These are phyloP conservation scores for Nemania serpens DNA, from an alignment of 2,329 filamentous ascomycete species.

Conservation along the genomic window DNA sequence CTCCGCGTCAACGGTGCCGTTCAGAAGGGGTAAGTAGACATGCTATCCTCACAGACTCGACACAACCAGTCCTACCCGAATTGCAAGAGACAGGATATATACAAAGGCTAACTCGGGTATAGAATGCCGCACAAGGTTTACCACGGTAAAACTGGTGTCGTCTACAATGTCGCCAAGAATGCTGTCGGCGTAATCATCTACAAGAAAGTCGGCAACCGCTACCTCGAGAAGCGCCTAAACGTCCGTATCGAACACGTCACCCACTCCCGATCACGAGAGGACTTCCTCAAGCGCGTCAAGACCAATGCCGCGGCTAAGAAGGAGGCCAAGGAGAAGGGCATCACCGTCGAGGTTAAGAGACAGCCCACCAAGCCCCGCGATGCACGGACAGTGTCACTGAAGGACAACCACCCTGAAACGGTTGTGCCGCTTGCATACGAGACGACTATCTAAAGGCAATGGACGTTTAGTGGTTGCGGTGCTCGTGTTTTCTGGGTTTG, in stretches of 20 bases:
- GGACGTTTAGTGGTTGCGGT: slow-evolving; percentile 20
- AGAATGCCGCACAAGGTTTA: slow-evolving; percentile 99
- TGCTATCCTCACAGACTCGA: slow-evolving; percentile 13
- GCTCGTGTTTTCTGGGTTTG: slow-evolving; percentile 38
- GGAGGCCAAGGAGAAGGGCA: background rate
- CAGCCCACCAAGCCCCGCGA: background rate
- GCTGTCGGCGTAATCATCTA: slow-evolving; percentile 98
- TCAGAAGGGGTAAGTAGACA: slow-evolving; percentile 83
- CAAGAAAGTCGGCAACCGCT: slow-evolving; percentile 99
- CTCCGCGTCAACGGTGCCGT: slow-evolving; percentile 98
- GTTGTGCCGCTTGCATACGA: slow-evolving; percentile 93
- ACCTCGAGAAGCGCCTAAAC: slow-evolving; percentile 99
- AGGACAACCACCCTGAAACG: slow-evolving; percentile 87
- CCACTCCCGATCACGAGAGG: slow-evolving; percentile 80
- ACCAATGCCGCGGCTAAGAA: slow-evolving; percentile 14
- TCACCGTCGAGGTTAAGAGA: background rate
- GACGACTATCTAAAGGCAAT: slow-evolving; percentile 80
- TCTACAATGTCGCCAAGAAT: slow-evolving; percentile 99
- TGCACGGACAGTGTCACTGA: slow-evolving; percentile 60
- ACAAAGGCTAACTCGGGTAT: slow-evolving; percentile 77
- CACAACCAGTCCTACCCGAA: too few relatives aligned
- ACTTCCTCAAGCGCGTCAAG: slow-evolving; percentile 31
- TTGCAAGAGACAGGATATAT: slow-evolving; percentile 49
- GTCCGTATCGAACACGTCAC: slow-evolving; percentile 96
- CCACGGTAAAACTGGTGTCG: slow-evolving; percentile 97